A percentile compares a stretch with the other conserved stretches of the same genome.
Conservation (phyloP, 805 yeast genomes). For the Spathaspora girioi region DNA sequence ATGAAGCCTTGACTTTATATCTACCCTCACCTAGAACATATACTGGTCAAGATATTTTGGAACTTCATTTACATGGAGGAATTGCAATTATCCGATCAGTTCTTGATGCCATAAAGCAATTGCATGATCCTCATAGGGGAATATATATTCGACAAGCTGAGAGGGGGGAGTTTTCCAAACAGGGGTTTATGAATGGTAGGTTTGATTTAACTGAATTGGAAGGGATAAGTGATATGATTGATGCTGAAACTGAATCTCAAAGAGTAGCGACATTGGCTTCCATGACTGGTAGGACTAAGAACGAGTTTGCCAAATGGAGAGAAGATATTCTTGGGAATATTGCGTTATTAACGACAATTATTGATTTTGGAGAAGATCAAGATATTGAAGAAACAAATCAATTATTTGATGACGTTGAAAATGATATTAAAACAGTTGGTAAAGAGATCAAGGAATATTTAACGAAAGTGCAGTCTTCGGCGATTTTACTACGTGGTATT, state of each 20-base stretch:
- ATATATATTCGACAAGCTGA: constrained; percentile 71
- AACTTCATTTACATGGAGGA: constrained; percentile 94
- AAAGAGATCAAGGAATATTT: constrained; percentile 44
- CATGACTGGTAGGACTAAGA: constrained; percentile 64
- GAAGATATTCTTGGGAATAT: constrained; percentile 55
- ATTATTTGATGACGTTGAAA: constrained; percentile 49
- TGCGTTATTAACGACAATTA: constrained; percentile 79
- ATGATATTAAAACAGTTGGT: constrained; percentile 38
- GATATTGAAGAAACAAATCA: constrained; percentile 64
- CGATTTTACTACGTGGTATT: constrained; percentile 69
- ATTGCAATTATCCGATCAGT: constrained; percentile 75
- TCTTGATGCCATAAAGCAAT: constrained; percentile 51
- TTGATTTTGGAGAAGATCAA: constrained; percentile 94
- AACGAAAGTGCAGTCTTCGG: constrained; percentile 50
- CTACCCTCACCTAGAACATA: constrained; percentile 75
- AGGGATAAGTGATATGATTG: constrained; percentile 82
- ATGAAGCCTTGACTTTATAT: constrained; percentile 69
- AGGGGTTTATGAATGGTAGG: constrained; percentile 82
- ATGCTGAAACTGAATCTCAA: constrained; percentile 92
- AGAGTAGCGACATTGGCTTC: constrained; percentile 70
- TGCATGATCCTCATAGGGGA: constrained; percentile 45
- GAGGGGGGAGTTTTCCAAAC: constrained; percentile 85
- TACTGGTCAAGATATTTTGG: constrained; percentile 90
- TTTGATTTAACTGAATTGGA: constrained; percentile 88
- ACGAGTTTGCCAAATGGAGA: constrained; percentile 64